phyloP scores from a whole-genome alignment of 441 rosid genomes.

The Erodium chrysanthum region DNA sequence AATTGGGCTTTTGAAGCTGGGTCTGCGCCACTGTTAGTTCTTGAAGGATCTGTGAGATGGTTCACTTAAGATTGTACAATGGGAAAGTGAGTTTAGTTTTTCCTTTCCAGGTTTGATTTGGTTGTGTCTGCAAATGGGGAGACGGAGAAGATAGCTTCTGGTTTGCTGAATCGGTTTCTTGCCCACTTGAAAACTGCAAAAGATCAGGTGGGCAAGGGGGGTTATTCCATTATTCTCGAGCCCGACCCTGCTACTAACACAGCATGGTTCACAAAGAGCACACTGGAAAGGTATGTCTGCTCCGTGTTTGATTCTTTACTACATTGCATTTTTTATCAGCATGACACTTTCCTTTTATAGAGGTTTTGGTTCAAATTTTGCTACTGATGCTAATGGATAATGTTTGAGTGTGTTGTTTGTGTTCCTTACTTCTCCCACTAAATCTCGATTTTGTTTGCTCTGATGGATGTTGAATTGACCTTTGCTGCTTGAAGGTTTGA shows the following conservation, averaged over 20 bases:
- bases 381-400: neutral
- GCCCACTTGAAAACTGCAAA: constrained; percentile 80
- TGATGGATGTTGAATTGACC: too few species aligned
- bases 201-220: constrained; percentile 79
- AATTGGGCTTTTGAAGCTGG: too few species aligned
- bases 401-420: neutral
- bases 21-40: too few species aligned
- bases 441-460: too few species aligned
- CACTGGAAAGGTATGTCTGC: constrained; percentile 56
- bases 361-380: neutral
- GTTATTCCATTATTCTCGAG: constrained; percentile 79
- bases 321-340: too few species aligned
- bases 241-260: constrained; percentile 43
- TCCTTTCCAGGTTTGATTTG: constrained; percentile 17
- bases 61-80: neutral
- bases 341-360: too few species aligned
- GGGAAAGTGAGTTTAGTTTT: neutral
- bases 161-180: constrained; percentile 79
- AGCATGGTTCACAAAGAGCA: constrained; percentile 47
- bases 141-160: constrained; percentile 79
- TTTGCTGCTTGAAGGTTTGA: too few species aligned
- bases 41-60: too few species aligned
- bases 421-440: too few species aligned
- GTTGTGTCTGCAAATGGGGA: constrained; percentile 71
- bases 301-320: neutral